Evolutionary conservation across 192 early-diverging fungal genomes (phyloP), one percentile per base, ranked within the genome.

Genomic region (Gonapodya sp.): DNA sequence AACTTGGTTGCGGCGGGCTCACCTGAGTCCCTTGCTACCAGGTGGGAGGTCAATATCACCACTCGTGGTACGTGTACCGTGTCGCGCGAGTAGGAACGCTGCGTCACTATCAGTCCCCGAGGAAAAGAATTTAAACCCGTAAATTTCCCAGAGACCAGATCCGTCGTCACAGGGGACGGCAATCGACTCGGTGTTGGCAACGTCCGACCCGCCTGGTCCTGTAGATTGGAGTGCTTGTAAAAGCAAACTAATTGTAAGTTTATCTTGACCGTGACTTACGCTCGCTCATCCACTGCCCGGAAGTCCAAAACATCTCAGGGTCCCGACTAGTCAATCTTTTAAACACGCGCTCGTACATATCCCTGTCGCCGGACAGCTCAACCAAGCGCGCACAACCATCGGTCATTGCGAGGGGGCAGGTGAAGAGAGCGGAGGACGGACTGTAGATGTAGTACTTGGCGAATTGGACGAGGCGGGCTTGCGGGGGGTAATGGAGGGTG

Each of bases 271-370:
- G 16, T 72, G 18, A 18, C 30, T 31, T 31, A 30, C 92, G 84
- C 81, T 94, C 93, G 1, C 92, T 94, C 93, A 93, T 94, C 92
- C 91, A 93, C 81, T 94, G 93, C 8, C 92, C 92, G 78, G 85
- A 87, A 35, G 91, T 93, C 84, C 88, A 90, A 78, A 92, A 91
- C n/a, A 78, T 73, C 0, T 79, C 82, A 2, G 93, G 92, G 78
- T 94, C 92, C 14, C 92, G 89, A 77, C 30, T 32, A 16, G 18
- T 77, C 18, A 77, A 33, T 2, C 75, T 2, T 31, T 74, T 32
- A 35, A 80, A 87, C 1, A 86, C 86, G 33, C 83, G 81, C 1
- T 83, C 80, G 74, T 90, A 92, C 86, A 92, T 82, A 2, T 90
- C 87, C 32, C 83, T 79, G 31, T 84, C 85, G 1, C 90, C 90